Percentiles rank a stretch among this genome's conserved stretches.
Conservation (phyloP, 2,329 filamentous ascomycete genomes). For the Colletotrichum navitas region DNA sequence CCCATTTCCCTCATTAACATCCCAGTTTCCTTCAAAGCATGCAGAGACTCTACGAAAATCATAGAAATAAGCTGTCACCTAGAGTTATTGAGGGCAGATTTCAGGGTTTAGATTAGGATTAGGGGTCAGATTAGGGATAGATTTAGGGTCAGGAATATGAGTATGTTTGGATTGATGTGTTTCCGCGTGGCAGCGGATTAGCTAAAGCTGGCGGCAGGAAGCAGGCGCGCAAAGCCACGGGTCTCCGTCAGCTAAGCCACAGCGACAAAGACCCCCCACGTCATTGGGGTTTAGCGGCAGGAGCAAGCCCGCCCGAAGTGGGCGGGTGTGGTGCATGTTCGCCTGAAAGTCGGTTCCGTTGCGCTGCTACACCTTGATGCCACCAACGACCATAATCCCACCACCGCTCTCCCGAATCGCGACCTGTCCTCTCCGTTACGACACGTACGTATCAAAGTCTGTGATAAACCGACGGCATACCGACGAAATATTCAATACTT, state of each 20-base stretch:
- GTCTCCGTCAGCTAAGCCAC: conserved; percentile 23
- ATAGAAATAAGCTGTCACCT: too few species aligned
- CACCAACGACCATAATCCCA: conserved; percentile 21
- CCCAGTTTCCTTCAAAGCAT: too few species aligned
- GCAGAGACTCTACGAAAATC: too few species aligned
- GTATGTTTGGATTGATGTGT: too few species aligned
- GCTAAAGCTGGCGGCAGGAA: too few species aligned
- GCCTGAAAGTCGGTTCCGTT: conserved; percentile 12
- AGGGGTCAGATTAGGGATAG: too few species aligned
- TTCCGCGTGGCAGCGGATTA: too few species aligned
- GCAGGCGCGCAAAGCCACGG: neutral
- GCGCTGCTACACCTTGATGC: conserved; percentile 34
- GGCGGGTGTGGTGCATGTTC: conserved; percentile 3
- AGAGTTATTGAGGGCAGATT: too few species aligned
- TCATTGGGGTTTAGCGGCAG: conserved; percentile 28
- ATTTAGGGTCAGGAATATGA: too few species aligned
- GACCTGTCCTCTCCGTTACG: conserved; percentile 16
- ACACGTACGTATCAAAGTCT: neutral
- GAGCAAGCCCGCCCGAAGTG: conserved; percentile 10
- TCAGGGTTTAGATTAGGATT: too few species aligned
- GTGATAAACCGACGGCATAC: neutral
- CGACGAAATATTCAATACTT: neutral
- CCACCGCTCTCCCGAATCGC: conserved; percentile 4
- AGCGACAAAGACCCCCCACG: conserved; percentile 31
- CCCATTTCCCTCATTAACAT: too few species aligned